These are phyloP conservation scores for Berkeleyomyces basicola DNA, from an alignment of 2,329 filamentous ascomycete genomes.

Conservation along the genomic window DNA sequence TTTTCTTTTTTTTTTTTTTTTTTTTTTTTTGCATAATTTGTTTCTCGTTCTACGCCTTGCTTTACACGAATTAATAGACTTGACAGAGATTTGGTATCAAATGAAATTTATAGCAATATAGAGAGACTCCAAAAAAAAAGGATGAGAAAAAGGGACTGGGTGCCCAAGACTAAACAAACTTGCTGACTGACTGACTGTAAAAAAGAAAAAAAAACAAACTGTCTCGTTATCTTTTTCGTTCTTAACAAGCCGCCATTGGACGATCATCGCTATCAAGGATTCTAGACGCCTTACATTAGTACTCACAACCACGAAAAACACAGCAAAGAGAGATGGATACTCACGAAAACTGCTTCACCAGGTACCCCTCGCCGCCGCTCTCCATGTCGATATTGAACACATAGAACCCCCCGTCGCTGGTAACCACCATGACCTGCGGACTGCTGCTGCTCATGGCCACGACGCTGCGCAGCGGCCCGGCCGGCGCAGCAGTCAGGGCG, in stretches of 20 bases:
- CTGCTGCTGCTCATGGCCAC: conserved; percentile 92
- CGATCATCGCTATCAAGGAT: conserved; percentile 1
- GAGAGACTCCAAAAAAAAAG: background rate
- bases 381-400: conserved; percentile 93
- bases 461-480: conserved; percentile 57
- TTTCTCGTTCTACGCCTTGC: background rate
- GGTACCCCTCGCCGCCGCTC: conserved; percentile 76
- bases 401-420: conserved; percentile 86
- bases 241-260: background rate
- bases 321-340: background rate
- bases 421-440: conserved; percentile 95
- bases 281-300: background rate
- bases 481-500: conserved; percentile 19
- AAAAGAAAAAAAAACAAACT: too few species aligned
- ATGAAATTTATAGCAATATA: background rate
- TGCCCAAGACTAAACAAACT: background rate
- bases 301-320: conserved; percentile 46
- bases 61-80: background rate
- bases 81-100: background rate
- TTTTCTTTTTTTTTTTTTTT: background rate
- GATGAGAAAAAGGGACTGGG: background rate
- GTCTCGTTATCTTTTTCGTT: background rate
- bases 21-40: background rate
- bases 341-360: conserved; percentile 63
- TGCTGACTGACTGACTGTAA: too few species aligned